Base-by-base conservation (phyloP, 352 stramenopile genomes). In the Globisporangium carolinianum region DNA sequence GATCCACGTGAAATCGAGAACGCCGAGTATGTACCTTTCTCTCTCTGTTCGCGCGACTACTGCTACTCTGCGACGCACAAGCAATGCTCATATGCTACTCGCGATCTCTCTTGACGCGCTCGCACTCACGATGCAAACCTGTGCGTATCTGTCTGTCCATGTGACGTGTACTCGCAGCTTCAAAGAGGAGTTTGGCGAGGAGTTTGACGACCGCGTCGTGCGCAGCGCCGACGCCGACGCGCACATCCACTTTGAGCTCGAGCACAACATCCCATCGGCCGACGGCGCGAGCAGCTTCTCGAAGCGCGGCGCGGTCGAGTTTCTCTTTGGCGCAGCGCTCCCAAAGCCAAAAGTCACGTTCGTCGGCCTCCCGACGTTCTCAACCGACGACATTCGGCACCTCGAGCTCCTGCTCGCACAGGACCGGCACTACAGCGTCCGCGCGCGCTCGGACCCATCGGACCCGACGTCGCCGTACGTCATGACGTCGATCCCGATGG, bases 401-500 rank as follows among this genome's bases (percentile, higher is more conserved):
- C 53, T 88, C 15, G 70, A 81, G 55, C 41, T 47, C 47, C 63
- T 89, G 52, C 66, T 87, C 59, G 65, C 53, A 12, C 57, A 72
- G 3, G 77, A 79, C 37, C 68, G 71, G 11, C 70, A 82, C 57
- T 94, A 94, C 67, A 87, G 66, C 14, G 64, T 94, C 55, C 83
- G 83, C 41, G 81, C 71, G 48, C 77, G 79, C 32, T 85, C 75
- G 11, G 69, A 94, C 58, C 77, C 79, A 17, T 24, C 24, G 1
- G 74, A 91, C 57, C 63, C 77, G 35, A 57, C 66, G n/a, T 91
- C 83, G 58, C 61, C 72, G 38, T 91, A 86, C 55, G 68, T 91
- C 56, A 72, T 86, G 65, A 76, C 83, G 35, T 91, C 81, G 12
- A 79, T 94, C 45, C 83, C 83, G 12, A 85, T 87, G 71, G 72